Evolutionary conservation across 257 asterid species (phyloP), one percentile per base, ranked within the genome.

Genomic region (Solanum virginianum): DNA sequence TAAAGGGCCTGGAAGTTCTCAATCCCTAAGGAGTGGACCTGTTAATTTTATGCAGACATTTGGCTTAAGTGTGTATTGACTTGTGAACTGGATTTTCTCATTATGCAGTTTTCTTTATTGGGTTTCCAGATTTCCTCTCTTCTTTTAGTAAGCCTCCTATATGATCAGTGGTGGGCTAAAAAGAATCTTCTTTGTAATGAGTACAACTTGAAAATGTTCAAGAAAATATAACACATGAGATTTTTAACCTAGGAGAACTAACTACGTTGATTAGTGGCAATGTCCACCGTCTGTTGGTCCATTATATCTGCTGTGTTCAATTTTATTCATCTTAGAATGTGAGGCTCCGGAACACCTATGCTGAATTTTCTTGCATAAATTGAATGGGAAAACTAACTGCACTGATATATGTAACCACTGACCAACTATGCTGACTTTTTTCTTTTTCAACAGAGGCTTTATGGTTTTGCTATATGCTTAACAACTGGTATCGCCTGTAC

Each of bases 381-480:
- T 75, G 24, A 49, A 49, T 22, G 39, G 41, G 41, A 24, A 74
- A 49, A 47, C 81, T 74, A 74, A 47, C 41, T 49, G 60, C 82
- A 49, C 60, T 75, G 22, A 47, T 24, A 15, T 75, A 51, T 75
- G 62, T 49, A 24, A 24, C 53, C 41, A 45, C 59, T 74, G 57
- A 74, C 82, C 22, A 24, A 49, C 82, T 49, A 49, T 49, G 82
- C 24, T 36, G 43, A 79, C 20, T 54, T 53, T 51, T 57, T 72
- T 84, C 82, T 5, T 63, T 69, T 62, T 84, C 80, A 45, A 86
- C 97, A 96, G 98, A 94, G 99, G 87, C 89, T 95, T 65, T 93
- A 95, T 86, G 98, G 99, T 12, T 96, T 96, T 86, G 97, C 92
- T 85, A 91, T 92, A 80, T 96, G 98, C 98, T 92, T 96, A 90